Evolutionary conservation across 73 alveolate genomes (phyloP).

Genomic region (Paramecium tetraurelia): DNA sequence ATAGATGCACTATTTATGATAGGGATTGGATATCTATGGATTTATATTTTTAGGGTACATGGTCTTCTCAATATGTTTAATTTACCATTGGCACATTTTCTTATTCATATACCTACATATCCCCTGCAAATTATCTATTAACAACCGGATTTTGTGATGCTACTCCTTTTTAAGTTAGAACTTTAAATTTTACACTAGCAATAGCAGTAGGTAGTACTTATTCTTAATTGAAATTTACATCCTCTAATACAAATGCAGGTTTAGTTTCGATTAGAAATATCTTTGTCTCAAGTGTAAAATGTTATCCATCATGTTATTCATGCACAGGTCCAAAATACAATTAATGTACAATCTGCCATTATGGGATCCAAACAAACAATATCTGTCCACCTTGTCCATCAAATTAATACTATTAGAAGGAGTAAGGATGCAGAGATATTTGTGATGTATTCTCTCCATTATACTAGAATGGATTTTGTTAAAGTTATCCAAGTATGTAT

Average conservation of each 20-base stretch:
- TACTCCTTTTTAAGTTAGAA: neutral
- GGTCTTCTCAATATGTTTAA: neutral
- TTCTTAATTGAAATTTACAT: neutral
- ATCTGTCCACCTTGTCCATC: neutral
- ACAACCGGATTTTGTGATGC: neutral
- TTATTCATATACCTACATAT: neutral
- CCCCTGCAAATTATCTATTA: neutral
- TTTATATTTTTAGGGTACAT: neutral
- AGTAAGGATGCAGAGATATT: neutral
- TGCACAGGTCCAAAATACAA: neutral
- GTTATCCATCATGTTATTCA: neutral
- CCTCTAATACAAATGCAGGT: neutral
- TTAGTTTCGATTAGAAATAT: neutral
- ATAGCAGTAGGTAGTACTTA: no score
- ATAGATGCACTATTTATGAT: accelerated
- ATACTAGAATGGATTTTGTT: neutral
- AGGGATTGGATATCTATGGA: neutral
- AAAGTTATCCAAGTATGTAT: neutral
- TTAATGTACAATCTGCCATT: neutral
- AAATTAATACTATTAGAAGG: neutral
- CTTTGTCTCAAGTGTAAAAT: neutral
- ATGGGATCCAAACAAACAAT: neutral
- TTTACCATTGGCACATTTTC: neutral
- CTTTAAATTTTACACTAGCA: neutral
- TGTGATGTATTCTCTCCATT: neutral